These are phyloP conservation scores for Porodaedalea pini DNA, from an alignment of 1,284 basidiomycete genomes.

Conservation along the genomic window DNA sequence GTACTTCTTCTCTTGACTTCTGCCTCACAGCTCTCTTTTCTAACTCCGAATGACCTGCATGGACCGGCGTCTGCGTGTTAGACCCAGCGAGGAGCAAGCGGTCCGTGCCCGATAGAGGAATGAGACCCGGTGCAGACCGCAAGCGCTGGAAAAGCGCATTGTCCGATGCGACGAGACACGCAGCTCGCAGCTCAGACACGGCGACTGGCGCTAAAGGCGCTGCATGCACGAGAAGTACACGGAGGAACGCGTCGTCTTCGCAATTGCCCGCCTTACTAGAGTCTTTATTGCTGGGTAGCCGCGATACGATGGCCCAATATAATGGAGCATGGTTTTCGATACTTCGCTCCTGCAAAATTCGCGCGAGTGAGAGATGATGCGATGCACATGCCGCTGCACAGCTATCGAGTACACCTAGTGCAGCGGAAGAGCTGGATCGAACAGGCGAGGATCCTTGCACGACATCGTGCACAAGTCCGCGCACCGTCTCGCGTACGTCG, in stretches of 20 bases:
- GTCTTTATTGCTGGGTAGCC: constrained; percentile 32
- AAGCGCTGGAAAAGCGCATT: constrained; percentile 61
- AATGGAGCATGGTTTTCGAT: constrained; percentile 62
- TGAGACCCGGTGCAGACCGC: constrained; percentile 45
- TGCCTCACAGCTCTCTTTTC: neutral
- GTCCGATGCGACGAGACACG: constrained; percentile 61
- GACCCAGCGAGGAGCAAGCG: constrained; percentile 45
- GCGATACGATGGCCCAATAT: constrained; percentile 69
- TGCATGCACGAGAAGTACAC: constrained; percentile 49
- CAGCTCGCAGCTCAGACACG: constrained; percentile 56
- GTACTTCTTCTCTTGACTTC: neutral
- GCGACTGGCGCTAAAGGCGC: constrained; percentile 48
- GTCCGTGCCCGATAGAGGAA: constrained; percentile 50
- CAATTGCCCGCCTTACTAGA: constrained; percentile 21
- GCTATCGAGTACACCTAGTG: constrained; percentile 39
- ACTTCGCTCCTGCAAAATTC: constrained; percentile 55
- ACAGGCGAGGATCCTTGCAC: constrained; percentile 29
- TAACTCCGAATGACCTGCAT: neutral
- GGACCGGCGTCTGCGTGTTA: neutral
- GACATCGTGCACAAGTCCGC: constrained; percentile 46
- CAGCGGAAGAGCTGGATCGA: constrained; percentile 22
- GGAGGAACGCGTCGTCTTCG: constrained; percentile 44
- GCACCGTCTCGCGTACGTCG: constrained; percentile 44
- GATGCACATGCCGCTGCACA: constrained; percentile 44
- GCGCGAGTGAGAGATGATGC: constrained; percentile 38